Base-by-base conservation (phyloP, 2,329 filamentous ascomycete genomes). In the Epichloe brachyelytri region DNA sequence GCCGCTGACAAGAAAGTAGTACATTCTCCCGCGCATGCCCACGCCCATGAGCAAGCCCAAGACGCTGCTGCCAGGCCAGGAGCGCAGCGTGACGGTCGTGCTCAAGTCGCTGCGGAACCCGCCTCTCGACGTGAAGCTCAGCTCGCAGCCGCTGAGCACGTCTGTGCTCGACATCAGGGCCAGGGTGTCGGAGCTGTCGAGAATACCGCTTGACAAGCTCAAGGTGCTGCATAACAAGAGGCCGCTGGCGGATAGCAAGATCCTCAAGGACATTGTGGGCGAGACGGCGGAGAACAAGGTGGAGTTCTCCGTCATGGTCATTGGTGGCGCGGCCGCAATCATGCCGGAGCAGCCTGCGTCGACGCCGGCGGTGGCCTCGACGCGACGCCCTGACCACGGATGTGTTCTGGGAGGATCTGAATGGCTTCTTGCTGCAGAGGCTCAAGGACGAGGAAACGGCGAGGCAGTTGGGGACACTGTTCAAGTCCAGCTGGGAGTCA, bases 181-280 rank as follows among this genome's bases (percentile, higher is more conserved):
- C 49, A 72, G 76, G 2, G 82, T 95, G 43, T 77, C 82, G 2
- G 65, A 72, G 15, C 74, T 85, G 57, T 78, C 83, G 5, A 71
- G 75, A 26, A 76, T 86, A 52, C 76, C 81, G 3, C 68, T 79
- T n/a, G 80, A 84, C 39, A 95, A 94, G 73, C 80, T 97, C 64
- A 89, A 90, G 71, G 70, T 98, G 10, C 71, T 98, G 55, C 79
- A 85, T 63, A 86, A 86, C 67, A 94, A 93, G 73, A 95, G 95
- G 68, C 91, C 91, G 0, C 79, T 88, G 0, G 64, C 77, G 0
- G 88, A 95, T 61, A 80, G 76, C 57, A 93, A 91, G 71, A 81
- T 85, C 1, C 68, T 96, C 5, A 79, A 79, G 51, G 90, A 95
- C 52, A 63, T 94, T 0, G 58, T 90, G 1, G 74, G 73, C 0